Base-by-base conservation (phyloP, 2,329 filamentous ascomycete species). In the Alternaria panax region DNA sequence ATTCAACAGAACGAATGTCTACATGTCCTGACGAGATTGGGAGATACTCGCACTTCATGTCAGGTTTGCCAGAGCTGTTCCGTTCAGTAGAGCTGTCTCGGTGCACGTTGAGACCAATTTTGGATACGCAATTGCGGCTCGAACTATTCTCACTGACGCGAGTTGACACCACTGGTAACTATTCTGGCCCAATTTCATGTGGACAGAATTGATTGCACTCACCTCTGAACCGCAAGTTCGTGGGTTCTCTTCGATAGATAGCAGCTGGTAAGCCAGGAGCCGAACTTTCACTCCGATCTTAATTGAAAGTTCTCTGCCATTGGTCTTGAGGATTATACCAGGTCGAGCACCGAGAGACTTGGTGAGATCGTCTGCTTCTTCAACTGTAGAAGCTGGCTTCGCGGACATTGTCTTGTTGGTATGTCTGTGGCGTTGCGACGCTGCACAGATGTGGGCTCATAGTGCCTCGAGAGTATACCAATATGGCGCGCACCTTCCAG, bases 191-290 rank as follows among this genome's bases (percentile, higher is more conserved):
- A 8, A 25, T 36, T 24, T 24, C 20, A 20, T 48, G 30, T 28
- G 45, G 30, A 36, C 20, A 36, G 7, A 20, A 34, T 48, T 48
- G 45, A 48, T 48, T 48, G 32, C 30, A 24, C 30, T 36, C 30
- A 30, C 36, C 36, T 48, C 45, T 48, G 28, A 20, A 36, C 45
- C 45, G 28, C 30, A 22, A 25, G 1, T 32, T 20, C 20, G 22
- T 20, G 30, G 20, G 45, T 2, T 24, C 0, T 36, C 45, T 36
- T 25, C 45, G 28, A 24, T 25, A 48, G 20, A 48, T 5, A 24
- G 47, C 4, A 51, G 48, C 48, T 20, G 47, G 30, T 51, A 38
- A 51, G 47, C 47, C 47, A 47, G 14, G 47, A 38, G 7, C 34
- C 47, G 38, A 22, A 51, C 1, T 51, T 51, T 24, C 3, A 36